Percentiles rank a stretch among this genome's conserved stretches.
Evolutionary conservation across 495 filamentous ascomycete genomes (phyloP).

Genomic region (Jackrogersella multiformis): DNA sequence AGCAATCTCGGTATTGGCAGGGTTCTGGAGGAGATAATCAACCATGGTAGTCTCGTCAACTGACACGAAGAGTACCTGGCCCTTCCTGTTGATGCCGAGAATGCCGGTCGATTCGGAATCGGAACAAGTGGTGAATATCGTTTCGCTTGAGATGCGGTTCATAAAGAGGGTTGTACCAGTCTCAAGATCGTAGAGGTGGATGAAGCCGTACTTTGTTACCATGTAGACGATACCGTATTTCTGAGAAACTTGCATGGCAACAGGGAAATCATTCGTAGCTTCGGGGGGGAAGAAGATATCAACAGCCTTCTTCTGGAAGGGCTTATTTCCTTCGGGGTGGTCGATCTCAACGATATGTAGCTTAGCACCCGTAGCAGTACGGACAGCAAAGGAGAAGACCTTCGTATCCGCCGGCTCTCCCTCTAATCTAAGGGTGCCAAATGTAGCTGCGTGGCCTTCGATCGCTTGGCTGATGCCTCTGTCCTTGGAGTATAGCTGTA

Average conservation of each 20-base stretch:
- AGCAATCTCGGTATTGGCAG: constrained; percentile 87
- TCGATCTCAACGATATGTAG: constrained; percentile 98
- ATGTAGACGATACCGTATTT: constrained; percentile 97
- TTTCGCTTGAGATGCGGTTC: constrained; percentile 99
- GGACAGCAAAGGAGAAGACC: constrained; percentile 95
- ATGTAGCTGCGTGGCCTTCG: constrained; percentile 96
- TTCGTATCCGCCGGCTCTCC: constrained; percentile 90
- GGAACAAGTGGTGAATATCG: constrained; percentile 91
- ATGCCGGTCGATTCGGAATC: constrained; percentile 88
- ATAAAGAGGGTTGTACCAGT: constrained; percentile 98
- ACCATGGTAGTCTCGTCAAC: constrained; percentile 92
- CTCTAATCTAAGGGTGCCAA: constrained; percentile 88
- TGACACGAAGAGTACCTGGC: constrained; percentile 91
- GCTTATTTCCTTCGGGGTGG: constrained; percentile 84
- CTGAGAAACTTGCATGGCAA: constrained; percentile 95
- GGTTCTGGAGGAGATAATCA: constrained; percentile 93
- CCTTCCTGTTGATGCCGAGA: constrained; percentile 95
- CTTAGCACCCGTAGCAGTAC: constrained; percentile 87
- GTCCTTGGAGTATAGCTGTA: constrained; percentile 97
- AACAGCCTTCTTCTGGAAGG: constrained; percentile 92
- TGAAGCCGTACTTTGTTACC: constrained; percentile 98
- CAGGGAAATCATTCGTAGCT: constrained; percentile 95
- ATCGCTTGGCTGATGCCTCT: constrained; percentile 97
- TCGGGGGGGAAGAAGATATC: constrained; percentile 98
- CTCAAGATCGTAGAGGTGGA: constrained; percentile 97